Evolutionary conservation across 345 rosid genomes (phyloP).

Genomic region (Anacardium occidentale): DNA sequence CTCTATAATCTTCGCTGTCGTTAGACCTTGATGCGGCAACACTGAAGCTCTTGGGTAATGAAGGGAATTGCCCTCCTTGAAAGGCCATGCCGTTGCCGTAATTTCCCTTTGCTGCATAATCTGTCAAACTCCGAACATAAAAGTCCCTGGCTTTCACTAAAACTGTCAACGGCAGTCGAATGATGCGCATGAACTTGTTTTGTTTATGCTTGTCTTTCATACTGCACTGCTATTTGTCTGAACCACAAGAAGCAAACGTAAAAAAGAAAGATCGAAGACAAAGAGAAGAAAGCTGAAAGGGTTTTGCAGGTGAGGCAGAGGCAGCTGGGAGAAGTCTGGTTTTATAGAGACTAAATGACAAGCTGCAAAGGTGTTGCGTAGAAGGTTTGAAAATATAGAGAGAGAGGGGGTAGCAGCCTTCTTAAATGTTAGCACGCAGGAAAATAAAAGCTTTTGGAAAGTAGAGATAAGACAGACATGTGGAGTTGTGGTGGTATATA

Average conservation of each 20-base stretch:
- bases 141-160: slow-evolving; percentile 62
- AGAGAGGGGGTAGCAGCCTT: background rate
- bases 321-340: background rate
- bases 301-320: background rate
- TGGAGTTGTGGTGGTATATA: background rate
- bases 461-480: background rate
- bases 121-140: slow-evolving; percentile 62
- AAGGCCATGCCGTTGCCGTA: slow-evolving; percentile 22
- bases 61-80: slow-evolving; percentile 19
- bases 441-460: background rate
- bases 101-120: slow-evolving; percentile 37
- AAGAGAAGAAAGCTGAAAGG: too few species aligned
- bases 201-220: slow-evolving; percentile 40
- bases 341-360: background rate
- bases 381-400: background rate
- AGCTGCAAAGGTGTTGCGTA: slow-evolving; percentile 1
- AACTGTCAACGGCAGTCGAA: slow-evolving; percentile 44
- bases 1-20: slow-evolving; percentile 54
- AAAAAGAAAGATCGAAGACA: too few species aligned
- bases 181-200: slow-evolving; percentile 49
- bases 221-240: background rate
- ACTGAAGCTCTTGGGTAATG: slow-evolving; percentile 63
- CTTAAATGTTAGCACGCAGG: slow-evolving; percentile 12
- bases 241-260: background rate
- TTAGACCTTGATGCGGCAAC: slow-evolving; percentile 30